Evolutionary conservation across 139 green algal genomes (phyloP).

Genomic region (Astrephomene gubernaculifera): DNA sequence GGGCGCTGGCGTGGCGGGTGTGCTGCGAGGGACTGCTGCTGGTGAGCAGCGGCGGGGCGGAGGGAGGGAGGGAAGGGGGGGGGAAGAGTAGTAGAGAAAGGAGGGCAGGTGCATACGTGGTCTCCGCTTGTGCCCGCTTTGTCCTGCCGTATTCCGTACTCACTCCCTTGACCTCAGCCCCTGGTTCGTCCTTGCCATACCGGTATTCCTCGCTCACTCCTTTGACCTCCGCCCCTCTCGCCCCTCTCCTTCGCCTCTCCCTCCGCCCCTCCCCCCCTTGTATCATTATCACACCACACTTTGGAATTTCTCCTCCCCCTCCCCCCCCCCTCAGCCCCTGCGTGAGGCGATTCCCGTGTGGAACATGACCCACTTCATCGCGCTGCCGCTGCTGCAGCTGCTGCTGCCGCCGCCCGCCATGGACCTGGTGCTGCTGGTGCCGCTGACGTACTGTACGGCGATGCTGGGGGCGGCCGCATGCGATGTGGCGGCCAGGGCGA

Average conservation of each 20-base stretch:
- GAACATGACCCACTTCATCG: conserved; percentile 26
- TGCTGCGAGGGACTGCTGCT: background rate
- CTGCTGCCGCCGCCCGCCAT: background rate
- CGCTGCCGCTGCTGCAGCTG: conserved; percentile 18
- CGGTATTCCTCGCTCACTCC: too few relatives aligned
- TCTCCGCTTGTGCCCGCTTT: too few relatives aligned
- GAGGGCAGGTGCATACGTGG: too few relatives aligned
- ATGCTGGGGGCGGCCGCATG: background rate
- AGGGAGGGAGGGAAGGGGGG: too few relatives aligned
- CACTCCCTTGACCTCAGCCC: too few relatives aligned
- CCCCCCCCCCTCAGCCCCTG: background rate
- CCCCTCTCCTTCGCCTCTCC: background rate
- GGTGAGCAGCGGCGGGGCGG: background rate
- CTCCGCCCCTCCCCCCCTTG: background rate
- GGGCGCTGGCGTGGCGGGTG: background rate
- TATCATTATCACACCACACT: too few relatives aligned
- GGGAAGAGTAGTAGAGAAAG: background rate
- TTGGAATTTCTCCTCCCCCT: too few relatives aligned
- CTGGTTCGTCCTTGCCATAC: too few relatives aligned
- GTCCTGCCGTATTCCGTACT: too few relatives aligned
- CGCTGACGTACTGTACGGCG: background rate
- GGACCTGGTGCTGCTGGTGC: conserved; percentile 1
- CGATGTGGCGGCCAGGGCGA: conserved; percentile 10
- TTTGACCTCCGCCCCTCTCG: background rate
- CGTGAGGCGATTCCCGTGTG: conserved; percentile 10